Conservation (phyloP, 2,329 filamentous ascomycete species). For the Aspergillus nomiae region DNA sequence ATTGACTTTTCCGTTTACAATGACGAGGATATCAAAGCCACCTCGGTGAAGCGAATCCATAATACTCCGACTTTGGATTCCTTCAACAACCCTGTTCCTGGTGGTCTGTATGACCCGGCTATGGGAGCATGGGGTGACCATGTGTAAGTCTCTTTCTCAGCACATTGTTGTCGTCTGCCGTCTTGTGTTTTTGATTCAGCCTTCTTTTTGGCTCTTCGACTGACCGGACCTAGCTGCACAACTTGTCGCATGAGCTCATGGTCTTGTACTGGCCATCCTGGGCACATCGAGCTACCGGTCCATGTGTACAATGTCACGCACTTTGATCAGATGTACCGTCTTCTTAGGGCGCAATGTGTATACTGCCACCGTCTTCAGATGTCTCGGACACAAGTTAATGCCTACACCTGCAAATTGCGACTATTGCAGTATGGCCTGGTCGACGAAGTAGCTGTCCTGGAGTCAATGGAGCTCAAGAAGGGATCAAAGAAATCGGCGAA, state of each 20-base stretch:
- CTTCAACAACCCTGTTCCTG: slow-evolving; percentile 82
- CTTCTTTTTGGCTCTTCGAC: slow-evolving; percentile 11
- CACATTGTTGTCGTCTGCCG: slow-evolving; percentile 6
- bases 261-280: slow-evolving; percentile 87
- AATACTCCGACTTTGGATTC: slow-evolving; percentile 94
- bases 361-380: slow-evolving; percentile 89
- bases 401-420: slow-evolving; percentile 79
- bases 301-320: slow-evolving; percentile 97
- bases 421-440: slow-evolving; percentile 83
- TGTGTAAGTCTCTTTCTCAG: slow-evolving; percentile 58
- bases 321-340: slow-evolving; percentile 83
- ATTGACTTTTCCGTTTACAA: slow-evolving; percentile 90
- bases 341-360: slow-evolving; percentile 83
- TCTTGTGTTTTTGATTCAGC: slow-evolving; percentile 14
- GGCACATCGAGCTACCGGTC: slow-evolving; percentile 91
- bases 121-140: slow-evolving; percentile 87
- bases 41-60: slow-evolving; percentile 93
- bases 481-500: slow-evolving; percentile 46
- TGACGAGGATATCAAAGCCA: slow-evolving; percentile 76
- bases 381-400: slow-evolving; percentile 72
- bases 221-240: slow-evolving; percentile 65
- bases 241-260: slow-evolving; percentile 85
- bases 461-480: slow-evolving; percentile 50
- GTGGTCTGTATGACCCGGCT: slow-evolving; percentile 89
- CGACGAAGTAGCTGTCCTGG: slow-evolving; percentile 64